These are phyloP conservation scores for Cornus controversa DNA, from an alignment of 148 eudicot genomes.

Conservation along the genomic window DNA sequence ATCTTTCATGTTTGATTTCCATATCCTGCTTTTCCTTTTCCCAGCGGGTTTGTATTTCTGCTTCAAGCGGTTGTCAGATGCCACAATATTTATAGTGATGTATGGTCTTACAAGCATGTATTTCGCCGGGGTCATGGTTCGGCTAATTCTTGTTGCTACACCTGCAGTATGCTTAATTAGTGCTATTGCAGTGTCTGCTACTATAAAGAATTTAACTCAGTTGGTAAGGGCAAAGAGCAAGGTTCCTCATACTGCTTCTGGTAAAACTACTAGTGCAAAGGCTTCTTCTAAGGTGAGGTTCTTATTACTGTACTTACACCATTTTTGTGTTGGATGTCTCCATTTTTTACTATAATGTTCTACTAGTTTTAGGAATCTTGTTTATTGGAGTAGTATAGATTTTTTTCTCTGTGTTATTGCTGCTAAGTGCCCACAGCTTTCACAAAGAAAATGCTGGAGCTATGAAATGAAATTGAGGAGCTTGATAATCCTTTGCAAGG, in stretches of 20 bases:
- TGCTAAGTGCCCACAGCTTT: background rate
- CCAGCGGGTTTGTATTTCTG: constrained; percentile 98
- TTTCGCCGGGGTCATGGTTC: constrained; percentile 99
- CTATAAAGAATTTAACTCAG: constrained; percentile 81
- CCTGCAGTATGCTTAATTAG: constrained; percentile 98
- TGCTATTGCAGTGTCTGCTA: constrained; percentile 96
- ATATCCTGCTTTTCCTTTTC: constrained; percentile 84
- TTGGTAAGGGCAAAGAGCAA: constrained; percentile 67
- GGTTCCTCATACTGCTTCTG: constrained; percentile 41
- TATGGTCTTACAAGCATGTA: constrained; percentile 99
- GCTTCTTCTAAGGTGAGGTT: constrained; percentile 78
- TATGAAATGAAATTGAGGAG: background rate
- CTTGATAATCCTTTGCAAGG: background rate
- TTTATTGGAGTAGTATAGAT: background rate
- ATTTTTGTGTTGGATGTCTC: background rate
- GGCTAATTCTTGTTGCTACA: constrained; percentile 92
- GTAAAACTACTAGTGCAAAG: constrained; percentile 62
- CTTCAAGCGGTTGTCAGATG: constrained; percentile 94
- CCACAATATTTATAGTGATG: constrained; percentile 93
- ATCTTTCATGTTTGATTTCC: constrained; percentile 98
- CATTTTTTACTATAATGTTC: background rate
- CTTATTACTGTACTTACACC: background rate
- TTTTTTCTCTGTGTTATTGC: background rate
- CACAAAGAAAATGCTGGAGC: background rate
- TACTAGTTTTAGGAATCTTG: background rate